These are phyloP conservation scores for Iris macrosiphon DNA, from an alignment of 106 monocot species.

Conservation along the genomic window DNA sequence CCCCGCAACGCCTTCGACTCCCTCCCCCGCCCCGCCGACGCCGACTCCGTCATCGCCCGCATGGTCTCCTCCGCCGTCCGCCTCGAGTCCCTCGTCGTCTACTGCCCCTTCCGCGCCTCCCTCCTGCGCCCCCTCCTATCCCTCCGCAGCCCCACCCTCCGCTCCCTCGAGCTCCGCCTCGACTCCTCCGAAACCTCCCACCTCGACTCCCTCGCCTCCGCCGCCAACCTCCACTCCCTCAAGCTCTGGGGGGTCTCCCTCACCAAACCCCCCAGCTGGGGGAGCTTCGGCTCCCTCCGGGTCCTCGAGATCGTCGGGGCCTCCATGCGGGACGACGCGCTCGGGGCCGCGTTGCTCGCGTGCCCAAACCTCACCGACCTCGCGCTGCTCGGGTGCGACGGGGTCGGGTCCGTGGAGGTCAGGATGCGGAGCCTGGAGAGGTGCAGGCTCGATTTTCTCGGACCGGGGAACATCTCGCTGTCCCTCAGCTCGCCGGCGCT, in stretches of 20 bases:
- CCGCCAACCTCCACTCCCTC: too few relatives aligned
- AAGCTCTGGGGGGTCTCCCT: constrained; percentile 86
- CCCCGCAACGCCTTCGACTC: constrained; percentile 61
- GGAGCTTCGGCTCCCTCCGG: constrained; percentile 26
- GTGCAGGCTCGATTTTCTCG: constrained; percentile 82
- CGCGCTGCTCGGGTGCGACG: constrained; percentile 86
- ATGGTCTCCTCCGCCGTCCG: constrained; percentile 39
- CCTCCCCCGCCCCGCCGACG: neutral
- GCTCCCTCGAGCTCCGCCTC: constrained; percentile 75
- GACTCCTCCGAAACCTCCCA: constrained; percentile 36
- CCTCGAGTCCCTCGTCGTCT: constrained; percentile 70
- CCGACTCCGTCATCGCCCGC: constrained; percentile 46
- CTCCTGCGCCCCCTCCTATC: constrained; percentile 47
- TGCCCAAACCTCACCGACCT: constrained; percentile 77
- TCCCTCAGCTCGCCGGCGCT: constrained; percentile 41
- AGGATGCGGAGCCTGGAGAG: constrained; percentile 49
- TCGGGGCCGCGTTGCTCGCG: constrained; percentile 38
- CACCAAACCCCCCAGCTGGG: constrained; percentile 57
- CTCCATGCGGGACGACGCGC: constrained; percentile 33
- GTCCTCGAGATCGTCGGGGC: constrained; percentile 71
- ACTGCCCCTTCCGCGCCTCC: constrained; percentile 68
- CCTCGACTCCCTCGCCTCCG: too few relatives aligned
- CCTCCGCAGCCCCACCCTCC: constrained; percentile 32
- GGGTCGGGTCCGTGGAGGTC: constrained; percentile 34
- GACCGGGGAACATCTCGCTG: constrained; percentile 36